phyloP scores from a whole-genome alignment of 2,329 filamentous ascomycete genomes.

The Diaporthe humulicola region DNA sequence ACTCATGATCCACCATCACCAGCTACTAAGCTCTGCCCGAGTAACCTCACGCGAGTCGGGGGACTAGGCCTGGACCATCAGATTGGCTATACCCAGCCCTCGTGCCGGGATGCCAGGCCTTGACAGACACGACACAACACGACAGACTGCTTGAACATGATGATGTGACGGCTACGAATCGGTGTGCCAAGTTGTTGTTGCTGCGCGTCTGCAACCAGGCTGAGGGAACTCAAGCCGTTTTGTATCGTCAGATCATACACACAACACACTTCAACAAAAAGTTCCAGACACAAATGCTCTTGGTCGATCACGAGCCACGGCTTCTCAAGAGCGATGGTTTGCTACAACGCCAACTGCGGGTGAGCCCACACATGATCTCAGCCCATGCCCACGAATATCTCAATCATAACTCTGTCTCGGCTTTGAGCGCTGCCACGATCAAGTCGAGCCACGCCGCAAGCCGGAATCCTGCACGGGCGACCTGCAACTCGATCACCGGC shows the following conservation, averaged over 20 bases:
- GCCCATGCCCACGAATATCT: background rate
- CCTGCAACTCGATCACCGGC: slow-evolving; percentile 74
- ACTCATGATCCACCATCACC: background rate
- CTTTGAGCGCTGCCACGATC: slow-evolving; percentile 60
- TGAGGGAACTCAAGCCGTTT: background rate
- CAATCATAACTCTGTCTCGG: slow-evolving; percentile 49
- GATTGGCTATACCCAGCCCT: background rate
- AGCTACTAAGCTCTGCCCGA: background rate
- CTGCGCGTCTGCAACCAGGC: background rate
- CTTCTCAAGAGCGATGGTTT: background rate
- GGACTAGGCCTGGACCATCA: background rate
- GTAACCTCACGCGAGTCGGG: background rate
- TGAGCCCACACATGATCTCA: background rate
- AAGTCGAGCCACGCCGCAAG: slow-evolving; percentile 77
- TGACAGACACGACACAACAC: background rate
- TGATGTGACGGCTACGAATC: slow-evolving; percentile 13
- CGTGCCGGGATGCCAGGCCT: background rate
- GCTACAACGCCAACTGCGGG: background rate
- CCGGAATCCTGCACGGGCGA: slow-evolving; percentile 78
- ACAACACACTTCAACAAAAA: background rate
- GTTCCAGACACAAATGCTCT: background rate
- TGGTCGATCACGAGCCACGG: background rate
- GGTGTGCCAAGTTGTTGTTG: background rate
- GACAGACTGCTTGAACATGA: background rate
- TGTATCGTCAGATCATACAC: slow-evolving; percentile 12